Conservation (phyloP, 441 rosid species). For the Corymbia citriodora region DNA sequence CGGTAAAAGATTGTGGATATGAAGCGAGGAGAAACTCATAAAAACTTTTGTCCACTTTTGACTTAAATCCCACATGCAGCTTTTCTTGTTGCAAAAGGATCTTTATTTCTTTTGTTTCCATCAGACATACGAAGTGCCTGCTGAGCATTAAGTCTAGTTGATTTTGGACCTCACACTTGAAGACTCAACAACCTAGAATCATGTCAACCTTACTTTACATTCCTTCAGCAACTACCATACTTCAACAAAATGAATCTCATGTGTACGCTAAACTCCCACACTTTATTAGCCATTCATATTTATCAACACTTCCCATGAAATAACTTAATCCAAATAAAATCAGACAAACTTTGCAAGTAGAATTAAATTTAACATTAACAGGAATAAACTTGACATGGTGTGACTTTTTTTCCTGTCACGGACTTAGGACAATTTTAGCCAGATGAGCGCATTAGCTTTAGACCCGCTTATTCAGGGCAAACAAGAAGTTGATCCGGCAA, state of each 20-base stretch:
- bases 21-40: neutral
- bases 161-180: neutral
- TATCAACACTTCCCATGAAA: neutral
- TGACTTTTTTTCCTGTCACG: neutral
- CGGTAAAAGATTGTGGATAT: neutral
- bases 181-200: neutral
- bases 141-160: neutral
- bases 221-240: neutral
- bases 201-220: neutral
- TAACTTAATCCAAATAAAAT: neutral
- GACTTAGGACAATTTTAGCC: neutral
- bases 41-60: neutral
- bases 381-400: neutral
- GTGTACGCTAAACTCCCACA: neutral
- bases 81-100: neutral
- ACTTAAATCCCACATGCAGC: neutral
- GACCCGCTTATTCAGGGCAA: neutral
- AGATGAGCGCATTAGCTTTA: neutral
- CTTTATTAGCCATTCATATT: neutral
- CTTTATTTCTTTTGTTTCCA: neutral
- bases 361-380: neutral
- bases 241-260: neutral
- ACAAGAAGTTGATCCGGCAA: neutral
- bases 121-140: neutral
- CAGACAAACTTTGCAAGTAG: neutral